Conservation (phyloP, 805 yeast genomes). For the Sungouiozyma ichnusensis region DNA sequence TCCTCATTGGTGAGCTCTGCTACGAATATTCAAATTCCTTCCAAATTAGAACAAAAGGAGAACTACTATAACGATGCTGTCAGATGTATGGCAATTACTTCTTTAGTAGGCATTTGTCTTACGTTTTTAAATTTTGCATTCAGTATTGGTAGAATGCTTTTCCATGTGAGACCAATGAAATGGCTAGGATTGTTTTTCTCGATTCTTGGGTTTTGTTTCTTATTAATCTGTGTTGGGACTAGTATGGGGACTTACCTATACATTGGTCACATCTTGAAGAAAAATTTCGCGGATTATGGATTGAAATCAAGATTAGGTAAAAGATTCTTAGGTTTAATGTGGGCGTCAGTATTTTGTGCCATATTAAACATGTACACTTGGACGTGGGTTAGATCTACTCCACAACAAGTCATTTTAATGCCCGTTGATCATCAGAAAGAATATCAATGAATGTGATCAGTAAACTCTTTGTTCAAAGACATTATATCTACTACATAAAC, state of each 20-base stretch:
- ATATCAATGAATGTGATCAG: not conserved
- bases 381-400: conserved; percentile 19
- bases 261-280: conserved; percentile 42
- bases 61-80: conserved; percentile 37
- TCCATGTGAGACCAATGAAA: conserved; percentile 38
- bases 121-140: conserved; percentile 34
- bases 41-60: conserved; percentile 37
- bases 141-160: conserved; percentile 24
- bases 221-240: conserved; percentile 40
- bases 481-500: no score
- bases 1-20: conserved; percentile 12
- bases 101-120: conserved; percentile 39
- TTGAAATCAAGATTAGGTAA: conserved; percentile 41
- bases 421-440: conserved; percentile 1
- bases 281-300: conserved; percentile 40
- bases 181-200: conserved; percentile 38
- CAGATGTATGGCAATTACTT: conserved; percentile 48
- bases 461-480: no score
- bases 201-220: conserved; percentile 30
- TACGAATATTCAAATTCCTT: conserved; percentile 41
- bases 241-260: conserved; percentile 52
- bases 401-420: conserved; percentile 8
- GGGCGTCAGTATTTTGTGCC: conserved; percentile 51
- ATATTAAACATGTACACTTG: conserved; percentile 33
- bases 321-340: conserved; percentile 46